Evolutionary conservation across 371 early-diverging fungal species (phyloP).

Genomic region (Apophysomyces sp.): DNA sequence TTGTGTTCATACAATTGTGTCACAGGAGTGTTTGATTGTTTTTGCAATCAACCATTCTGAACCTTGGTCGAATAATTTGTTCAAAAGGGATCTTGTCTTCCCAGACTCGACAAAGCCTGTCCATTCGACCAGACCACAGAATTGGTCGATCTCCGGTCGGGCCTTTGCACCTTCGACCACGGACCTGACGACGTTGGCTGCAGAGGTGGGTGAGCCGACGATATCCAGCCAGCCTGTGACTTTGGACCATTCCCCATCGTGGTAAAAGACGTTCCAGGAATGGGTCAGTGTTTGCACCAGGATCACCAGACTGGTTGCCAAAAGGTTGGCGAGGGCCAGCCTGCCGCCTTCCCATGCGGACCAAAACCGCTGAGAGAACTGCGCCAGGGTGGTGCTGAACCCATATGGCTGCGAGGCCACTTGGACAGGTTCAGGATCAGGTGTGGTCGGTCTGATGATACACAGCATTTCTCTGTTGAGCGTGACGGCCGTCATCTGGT

Average conservation of each 20-base stretch:
- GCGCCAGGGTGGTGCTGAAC: not conserved
- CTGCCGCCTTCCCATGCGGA: not conserved
- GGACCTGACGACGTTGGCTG: not conserved
- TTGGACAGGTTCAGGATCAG: not conserved
- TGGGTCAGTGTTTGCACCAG: not conserved
- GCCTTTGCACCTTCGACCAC: slow-evolving; percentile 3
- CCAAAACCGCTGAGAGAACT: not conserved
- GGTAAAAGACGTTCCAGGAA: not conserved
- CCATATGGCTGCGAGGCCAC: not conserved
- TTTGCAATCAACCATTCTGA: slow-evolving; percentile 9
- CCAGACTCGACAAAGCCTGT: slow-evolving; percentile 10
- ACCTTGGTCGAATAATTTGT: slow-evolving; percentile 10
- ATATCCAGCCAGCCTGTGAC: not conserved
- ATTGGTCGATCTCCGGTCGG: slow-evolving; percentile 3
- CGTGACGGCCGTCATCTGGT: slow-evolving; percentile 5
- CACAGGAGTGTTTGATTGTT: slow-evolving; percentile 8
- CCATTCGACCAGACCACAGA: slow-evolving; percentile 8
- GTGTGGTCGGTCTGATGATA: slow-evolving; percentile 7
- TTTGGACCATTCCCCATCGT: not conserved
- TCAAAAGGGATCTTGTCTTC: slow-evolving; percentile 2
- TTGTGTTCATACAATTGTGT: not conserved
- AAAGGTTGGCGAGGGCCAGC: not conserved
- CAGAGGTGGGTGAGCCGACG: not conserved
- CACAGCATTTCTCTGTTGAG: not conserved
- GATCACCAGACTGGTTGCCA: not conserved